Evolutionary conservation across 345 rosid genomes (phyloP).

Genomic region (Eutrema heterophyllum): DNA sequence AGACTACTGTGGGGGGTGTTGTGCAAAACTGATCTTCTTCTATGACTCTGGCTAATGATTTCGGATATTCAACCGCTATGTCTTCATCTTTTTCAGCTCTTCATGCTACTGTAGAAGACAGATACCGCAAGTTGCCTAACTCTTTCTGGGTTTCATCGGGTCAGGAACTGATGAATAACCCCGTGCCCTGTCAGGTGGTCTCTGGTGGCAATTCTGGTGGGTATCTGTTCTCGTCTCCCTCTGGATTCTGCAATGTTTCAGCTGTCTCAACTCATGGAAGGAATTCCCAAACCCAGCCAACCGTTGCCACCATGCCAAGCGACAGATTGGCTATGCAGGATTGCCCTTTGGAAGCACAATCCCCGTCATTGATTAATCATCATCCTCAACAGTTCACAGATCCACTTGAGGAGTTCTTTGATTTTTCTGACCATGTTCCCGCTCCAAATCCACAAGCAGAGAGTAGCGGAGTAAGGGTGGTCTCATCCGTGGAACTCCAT

Average conservation of each 20-base stretch:
- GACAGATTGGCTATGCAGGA: slow-evolving; percentile 13
- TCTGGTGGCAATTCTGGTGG: slow-evolving; percentile 26
- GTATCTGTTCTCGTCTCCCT: slow-evolving; percentile 18
- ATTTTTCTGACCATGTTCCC: slow-evolving; percentile 42
- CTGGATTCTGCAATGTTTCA: slow-evolving; percentile 31
- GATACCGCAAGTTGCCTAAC: slow-evolving; percentile 36
- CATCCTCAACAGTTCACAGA: slow-evolving; percentile 42
- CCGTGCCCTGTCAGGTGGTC: slow-evolving; percentile 35
- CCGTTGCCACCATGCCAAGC: slow-evolving; percentile 11
- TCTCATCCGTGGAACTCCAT: slow-evolving; percentile 36
- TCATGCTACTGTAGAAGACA: slow-evolving; percentile 32
- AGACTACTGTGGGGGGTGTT: background rate
- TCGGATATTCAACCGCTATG: slow-evolving; percentile 30
- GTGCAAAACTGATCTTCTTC: background rate
- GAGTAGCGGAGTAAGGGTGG: slow-evolving; percentile 30
- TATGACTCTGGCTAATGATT: slow-evolving; percentile 28
- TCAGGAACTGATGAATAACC: slow-evolving; percentile 43
- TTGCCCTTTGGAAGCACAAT: slow-evolving; percentile 35
- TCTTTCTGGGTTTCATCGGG: slow-evolving; percentile 42
- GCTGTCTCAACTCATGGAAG: slow-evolving; percentile 26
- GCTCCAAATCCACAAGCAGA: slow-evolving; percentile 38
- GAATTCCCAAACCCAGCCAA: slow-evolving; percentile 12
- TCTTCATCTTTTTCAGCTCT: slow-evolving; percentile 49
- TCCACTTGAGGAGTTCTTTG: slow-evolving; percentile 51
- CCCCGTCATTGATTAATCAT: slow-evolving; percentile 33